phyloP scores from a whole-genome alignment of 352 stramenopile species.

The Pythium biforme region DNA sequence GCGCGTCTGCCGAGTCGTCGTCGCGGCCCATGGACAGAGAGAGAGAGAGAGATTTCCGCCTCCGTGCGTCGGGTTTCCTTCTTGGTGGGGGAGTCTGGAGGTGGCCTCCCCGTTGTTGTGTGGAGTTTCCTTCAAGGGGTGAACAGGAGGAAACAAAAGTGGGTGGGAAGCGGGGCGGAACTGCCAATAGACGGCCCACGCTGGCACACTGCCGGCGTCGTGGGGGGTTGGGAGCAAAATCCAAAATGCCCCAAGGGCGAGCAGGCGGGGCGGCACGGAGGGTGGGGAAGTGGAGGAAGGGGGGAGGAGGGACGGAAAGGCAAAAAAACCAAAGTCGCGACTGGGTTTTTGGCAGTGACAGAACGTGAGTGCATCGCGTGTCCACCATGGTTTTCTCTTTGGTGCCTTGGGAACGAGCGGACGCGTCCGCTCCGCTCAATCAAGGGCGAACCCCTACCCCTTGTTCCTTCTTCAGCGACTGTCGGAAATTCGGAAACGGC shows the following conservation, averaged over 20 bases:
- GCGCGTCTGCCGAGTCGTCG: slow-evolving; percentile 20
- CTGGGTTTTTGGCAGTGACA: slow-evolving; percentile 20
- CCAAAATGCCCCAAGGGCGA: slow-evolving; percentile 36
- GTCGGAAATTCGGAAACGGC: not conserved
- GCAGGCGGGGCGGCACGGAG: slow-evolving; percentile 2
- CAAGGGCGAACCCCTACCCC: slow-evolving; percentile 12
- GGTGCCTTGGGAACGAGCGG: not conserved
- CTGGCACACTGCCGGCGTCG: not conserved
- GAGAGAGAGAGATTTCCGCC: not conserved
- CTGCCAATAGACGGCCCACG: slow-evolving; percentile 10
- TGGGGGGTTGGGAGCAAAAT: slow-evolving; percentile 36
- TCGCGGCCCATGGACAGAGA: slow-evolving; percentile 21
- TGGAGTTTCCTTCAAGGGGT: slow-evolving; percentile 21
- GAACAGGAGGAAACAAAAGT: slow-evolving; percentile 25
- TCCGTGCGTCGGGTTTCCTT: not conserved
- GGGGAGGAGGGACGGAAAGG: slow-evolving; percentile 7
- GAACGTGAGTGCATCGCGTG: slow-evolving; percentile 3
- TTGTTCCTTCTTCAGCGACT: slow-evolving; percentile 2
- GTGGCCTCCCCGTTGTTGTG: not conserved
- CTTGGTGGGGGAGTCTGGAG: too few relatives aligned
- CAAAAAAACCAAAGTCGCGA: slow-evolving; percentile 8
- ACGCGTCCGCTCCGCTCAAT: slow-evolving; percentile 16
- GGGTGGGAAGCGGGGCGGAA: slow-evolving; percentile 9
- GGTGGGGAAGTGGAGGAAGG: slow-evolving; percentile 7
- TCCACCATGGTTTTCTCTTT: slow-evolving; percentile 9